Conservation (phyloP, 1,284 basidiomycete genomes). For the Ganoderma multipileum region DNA sequence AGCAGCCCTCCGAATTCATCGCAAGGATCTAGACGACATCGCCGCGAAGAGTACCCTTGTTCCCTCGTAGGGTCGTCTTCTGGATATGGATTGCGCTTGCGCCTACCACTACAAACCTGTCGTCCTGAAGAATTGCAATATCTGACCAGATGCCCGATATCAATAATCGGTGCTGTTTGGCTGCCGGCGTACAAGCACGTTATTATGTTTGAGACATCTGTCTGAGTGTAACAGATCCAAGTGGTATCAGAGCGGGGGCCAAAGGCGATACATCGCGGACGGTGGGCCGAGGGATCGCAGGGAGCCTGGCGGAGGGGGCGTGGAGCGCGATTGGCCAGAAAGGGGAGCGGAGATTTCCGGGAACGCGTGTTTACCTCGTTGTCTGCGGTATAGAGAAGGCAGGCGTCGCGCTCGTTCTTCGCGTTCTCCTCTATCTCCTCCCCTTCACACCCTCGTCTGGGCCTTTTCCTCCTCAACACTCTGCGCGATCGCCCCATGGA, state of each 20-base stretch:
- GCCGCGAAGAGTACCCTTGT: constrained; percentile 33
- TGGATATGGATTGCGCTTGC: neutral
- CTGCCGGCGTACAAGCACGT: constrained; percentile 19
- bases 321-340: constrained; percentile 13
- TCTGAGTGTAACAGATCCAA: neutral
- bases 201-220: constrained; percentile 14
- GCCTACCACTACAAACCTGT: neutral
- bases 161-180: constrained; percentile 19
- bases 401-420: constrained; percentile 29
- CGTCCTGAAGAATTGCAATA: neutral
- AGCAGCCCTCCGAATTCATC: constrained; percentile 48
- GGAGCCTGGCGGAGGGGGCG: constrained; percentile 8
- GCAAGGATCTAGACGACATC: constrained; percentile 35
- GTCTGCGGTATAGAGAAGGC: constrained; percentile 25
- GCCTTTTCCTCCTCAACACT: constrained; percentile 26
- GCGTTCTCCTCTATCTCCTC: constrained; percentile 37
- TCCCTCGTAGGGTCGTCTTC: neutral
- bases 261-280: neutral
- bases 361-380: constrained; percentile 40
- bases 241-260: neutral
- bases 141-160: neutral
- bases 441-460: constrained; percentile 27
- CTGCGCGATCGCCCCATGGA: constrained; percentile 41
- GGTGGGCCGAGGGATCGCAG: constrained; percentile 20
- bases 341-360: constrained; percentile 26